Evolutionary conservation across 768 basidiomycete species (phyloP), one percentile per base, ranked within the genome.

Genomic region (Boletellus sp.): DNA sequence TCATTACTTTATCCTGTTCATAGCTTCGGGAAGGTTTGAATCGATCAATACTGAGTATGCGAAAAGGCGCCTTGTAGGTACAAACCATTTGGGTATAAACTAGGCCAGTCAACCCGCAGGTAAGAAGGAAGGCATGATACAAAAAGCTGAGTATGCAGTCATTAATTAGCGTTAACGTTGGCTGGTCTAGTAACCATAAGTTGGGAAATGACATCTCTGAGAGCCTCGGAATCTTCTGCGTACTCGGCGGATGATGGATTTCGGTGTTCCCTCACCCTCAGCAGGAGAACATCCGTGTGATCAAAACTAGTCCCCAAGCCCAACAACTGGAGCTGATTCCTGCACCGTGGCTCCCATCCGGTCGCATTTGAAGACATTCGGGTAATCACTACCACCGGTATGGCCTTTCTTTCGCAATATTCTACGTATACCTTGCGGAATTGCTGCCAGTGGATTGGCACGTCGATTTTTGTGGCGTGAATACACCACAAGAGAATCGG

Each of bases 401-500:
- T 37, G 19, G 56, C 64, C 24, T 36, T 60, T 47, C 15, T 52
- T 5, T 44, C 54, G 46, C 61, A 64, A 23, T 60, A 64, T 1
- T 60, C 61, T 52, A 54, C 43, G 16, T 63, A 65, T 17, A 63
- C 57, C 48, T 45, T 65, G 28, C 35, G 52, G 35, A 63, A 63
- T 19, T 47, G 53, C 6, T 55, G 32, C 60, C 63, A 63, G 3
- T 57, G 63, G 6, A 20, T 16, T 2, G 26, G 10, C 3, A 53
- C 45, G 1, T 42, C 53, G 26, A 65, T 23, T 23, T 63, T 62
- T 24, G 51, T 13, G 46, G 63, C 62, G 17, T 55, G 35, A 16
- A 65, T 57, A 42, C 62, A 64, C 62, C 62, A 64, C 15, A 65
- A n/a, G 7, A 63, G 48, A 16, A 62, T 53, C 19, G 61, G 59